These are phyloP conservation scores for Gloeopeniophorella convolvens DNA, from an alignment of 768 basidiomycete genomes.

Conservation along the genomic window DNA sequence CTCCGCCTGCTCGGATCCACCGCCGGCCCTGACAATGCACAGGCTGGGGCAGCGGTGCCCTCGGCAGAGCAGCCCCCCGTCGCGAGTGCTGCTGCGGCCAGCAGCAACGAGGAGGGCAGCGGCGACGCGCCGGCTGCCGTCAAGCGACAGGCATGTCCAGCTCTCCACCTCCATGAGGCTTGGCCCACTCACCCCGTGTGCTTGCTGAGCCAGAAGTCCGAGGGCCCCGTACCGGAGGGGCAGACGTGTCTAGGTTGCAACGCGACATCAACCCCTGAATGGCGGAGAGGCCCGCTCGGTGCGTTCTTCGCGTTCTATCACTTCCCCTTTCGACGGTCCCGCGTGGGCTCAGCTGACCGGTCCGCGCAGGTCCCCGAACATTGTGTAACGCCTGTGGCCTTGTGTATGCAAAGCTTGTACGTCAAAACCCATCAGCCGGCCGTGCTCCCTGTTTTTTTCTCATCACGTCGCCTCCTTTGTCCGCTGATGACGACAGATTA, in stretches of 20 bases:
- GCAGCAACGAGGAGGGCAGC: conserved; percentile 23
- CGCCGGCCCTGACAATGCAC: conserved; percentile 11
- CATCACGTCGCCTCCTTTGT: conserved; percentile 2
- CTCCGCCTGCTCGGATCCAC: conserved; percentile 41
- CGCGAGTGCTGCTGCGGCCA: conserved; percentile 19
- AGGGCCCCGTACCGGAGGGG: conserved; percentile 45
- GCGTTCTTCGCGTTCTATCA: conserved; percentile 26
- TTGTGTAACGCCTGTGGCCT: conserved; percentile 83
- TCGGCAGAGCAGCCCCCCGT: conserved; percentile 16
- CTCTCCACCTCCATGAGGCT: conserved; percentile 6
- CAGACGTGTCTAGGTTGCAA: conserved; percentile 78
- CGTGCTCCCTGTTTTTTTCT: conserved; percentile 6
- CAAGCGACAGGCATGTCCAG: conserved; percentile 25
- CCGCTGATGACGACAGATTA: conserved; percentile 17
- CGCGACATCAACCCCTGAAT: conserved; percentile 83
- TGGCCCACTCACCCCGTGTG: conserved; percentile 6
- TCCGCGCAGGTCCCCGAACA: conserved; percentile 59
- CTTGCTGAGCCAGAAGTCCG: conserved; percentile 28
- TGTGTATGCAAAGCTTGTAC: conserved; percentile 79
- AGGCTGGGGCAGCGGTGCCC: conserved; percentile 11
- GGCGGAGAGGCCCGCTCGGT: conserved; percentile 82
- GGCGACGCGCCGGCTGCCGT: conserved; percentile 20
- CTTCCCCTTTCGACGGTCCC: conserved; percentile 2
- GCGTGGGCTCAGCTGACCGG: conserved; percentile 19
- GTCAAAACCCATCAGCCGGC: conserved; percentile 13